These are phyloP conservation scores for Chytriomyces hyalinus DNA, from an alignment of 192 early-diverging fungal species.

Conservation along the genomic window DNA sequence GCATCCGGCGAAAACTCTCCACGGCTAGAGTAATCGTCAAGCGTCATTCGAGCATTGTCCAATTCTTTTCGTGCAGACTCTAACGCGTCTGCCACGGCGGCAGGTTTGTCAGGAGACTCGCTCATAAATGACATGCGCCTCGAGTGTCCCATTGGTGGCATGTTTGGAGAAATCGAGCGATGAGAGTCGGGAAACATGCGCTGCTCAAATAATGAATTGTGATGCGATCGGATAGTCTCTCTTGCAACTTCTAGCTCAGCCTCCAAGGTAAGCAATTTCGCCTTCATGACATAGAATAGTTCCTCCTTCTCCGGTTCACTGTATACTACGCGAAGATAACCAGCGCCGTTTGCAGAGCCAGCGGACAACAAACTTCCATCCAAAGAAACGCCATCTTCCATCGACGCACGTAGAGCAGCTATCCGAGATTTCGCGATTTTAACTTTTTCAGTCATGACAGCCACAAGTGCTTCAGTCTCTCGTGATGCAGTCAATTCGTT, in stretches of 20 bases:
- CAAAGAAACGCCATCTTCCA: slow-evolving; percentile 38
- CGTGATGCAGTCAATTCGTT: slow-evolving; percentile 31
- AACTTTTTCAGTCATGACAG: slow-evolving; percentile 19
- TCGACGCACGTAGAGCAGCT: slow-evolving; percentile 26
- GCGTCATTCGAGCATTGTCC: background rate
- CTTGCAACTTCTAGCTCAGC: slow-evolving; percentile 9
- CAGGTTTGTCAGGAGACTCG: slow-evolving; percentile 4
- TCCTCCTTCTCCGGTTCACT: background rate
- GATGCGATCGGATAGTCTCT: background rate
- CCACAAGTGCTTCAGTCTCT: slow-evolving; percentile 26
- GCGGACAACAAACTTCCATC: too few species aligned
- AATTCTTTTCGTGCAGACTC: slow-evolving; percentile 1
- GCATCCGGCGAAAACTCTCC: background rate
- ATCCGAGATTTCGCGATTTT: slow-evolving; percentile 25
- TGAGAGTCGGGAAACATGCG: background rate
- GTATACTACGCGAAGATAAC: background rate
- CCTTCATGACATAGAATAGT: slow-evolving; percentile 15
- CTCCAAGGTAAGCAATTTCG: background rate
- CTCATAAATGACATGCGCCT: slow-evolving; percentile 12
- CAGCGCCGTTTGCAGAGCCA: too few species aligned
- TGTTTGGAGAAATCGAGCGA: background rate
- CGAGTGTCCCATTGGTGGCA: background rate
- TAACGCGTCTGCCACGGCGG: slow-evolving; percentile 1
- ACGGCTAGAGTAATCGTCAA: slow-evolving; percentile 4
- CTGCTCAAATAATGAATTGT: background rate